Evolutionary conservation across 2,329 filamentous ascomycete genomes (phyloP).

Genomic region (Colletotrichum abscissum): DNA sequence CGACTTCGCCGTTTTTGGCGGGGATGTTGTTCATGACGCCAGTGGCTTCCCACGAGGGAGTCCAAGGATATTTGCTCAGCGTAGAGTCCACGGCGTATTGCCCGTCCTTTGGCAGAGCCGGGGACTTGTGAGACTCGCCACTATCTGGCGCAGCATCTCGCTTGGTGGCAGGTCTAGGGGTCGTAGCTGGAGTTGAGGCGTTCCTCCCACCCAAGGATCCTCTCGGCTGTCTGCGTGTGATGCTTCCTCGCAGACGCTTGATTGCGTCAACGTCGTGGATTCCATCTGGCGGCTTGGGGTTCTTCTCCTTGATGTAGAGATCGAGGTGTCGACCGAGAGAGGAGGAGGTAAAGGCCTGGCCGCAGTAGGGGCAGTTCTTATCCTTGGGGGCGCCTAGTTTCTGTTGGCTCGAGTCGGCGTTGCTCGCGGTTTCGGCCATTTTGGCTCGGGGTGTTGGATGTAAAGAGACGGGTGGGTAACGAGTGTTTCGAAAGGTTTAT

Average conservation of each 20-base stretch:
- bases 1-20: conserved; percentile 40
- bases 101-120: conserved; percentile 54
- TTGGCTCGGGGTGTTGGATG: conserved; percentile 16
- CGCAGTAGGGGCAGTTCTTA: conserved; percentile 88
- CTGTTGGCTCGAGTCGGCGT: conserved; percentile 52
- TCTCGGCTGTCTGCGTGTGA: conserved; percentile 87
- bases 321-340: conserved; percentile 94
- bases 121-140: conserved; percentile 48
- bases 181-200: conserved; percentile 68
- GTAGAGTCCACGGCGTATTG: conserved; percentile 57
- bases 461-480: not conserved
- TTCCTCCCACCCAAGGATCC: conserved; percentile 71
- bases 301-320: conserved; percentile 92
- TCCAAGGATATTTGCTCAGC: conserved; percentile 65
- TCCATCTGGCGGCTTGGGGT: conserved; percentile 87
- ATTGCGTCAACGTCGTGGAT: conserved; percentile 93
- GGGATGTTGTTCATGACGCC: conserved; percentile 83
- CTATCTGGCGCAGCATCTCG: conserved; percentile 39
- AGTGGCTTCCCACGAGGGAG: conserved; percentile 79
- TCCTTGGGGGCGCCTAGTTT: conserved; percentile 75
- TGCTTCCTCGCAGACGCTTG: conserved; percentile 81
- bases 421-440: conserved; percentile 43
- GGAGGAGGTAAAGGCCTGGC: conserved; percentile 91
- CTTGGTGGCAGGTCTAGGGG: conserved; percentile 55
- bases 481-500: conserved; percentile 12